Percentiles rank a stretch among this genome's conserved stretches.
Conservation (phyloP, 2,329 filamentous ascomycete species). For the Monosporascus sp. region DNA sequence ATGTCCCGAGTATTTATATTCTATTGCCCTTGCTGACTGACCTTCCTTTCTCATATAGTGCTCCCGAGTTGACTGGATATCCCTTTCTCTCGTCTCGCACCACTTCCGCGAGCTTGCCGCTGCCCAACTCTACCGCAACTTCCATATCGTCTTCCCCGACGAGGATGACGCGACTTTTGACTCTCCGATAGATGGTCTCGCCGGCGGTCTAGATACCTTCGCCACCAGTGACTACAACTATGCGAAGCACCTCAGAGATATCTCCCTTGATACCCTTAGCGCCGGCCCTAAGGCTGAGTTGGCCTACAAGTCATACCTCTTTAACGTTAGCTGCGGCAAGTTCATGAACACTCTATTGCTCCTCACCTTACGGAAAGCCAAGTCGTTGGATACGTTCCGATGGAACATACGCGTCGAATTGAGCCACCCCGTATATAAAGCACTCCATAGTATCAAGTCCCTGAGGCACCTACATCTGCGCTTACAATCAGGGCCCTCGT, state of each 20-base stretch:
- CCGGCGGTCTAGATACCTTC: constrained; percentile 55
- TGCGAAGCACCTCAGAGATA: constrained; percentile 48
- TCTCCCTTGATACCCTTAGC: constrained; percentile 51
- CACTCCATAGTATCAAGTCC: constrained; percentile 47
- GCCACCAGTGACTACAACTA: constrained; percentile 60
- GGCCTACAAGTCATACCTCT: constrained; percentile 49
- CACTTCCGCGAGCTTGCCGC: constrained; percentile 54
- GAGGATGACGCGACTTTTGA: constrained; percentile 48
- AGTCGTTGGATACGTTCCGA: constrained; percentile 50
- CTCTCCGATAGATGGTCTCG: constrained; percentile 50
- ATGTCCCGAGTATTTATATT: neutral
- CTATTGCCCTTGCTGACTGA: constrained; percentile 5
- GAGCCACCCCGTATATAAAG: constrained; percentile 50
- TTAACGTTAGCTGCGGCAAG: constrained; percentile 53
- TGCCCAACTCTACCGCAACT: constrained; percentile 52
- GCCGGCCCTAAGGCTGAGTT: constrained; percentile 47
- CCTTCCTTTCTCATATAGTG: constrained; percentile 33
- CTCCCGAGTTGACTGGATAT: constrained; percentile 47
- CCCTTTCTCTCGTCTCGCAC: constrained; percentile 52
- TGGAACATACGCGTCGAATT: constrained; percentile 63
- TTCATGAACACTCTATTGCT: constrained; percentile 58
- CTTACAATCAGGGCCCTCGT: constrained; percentile 51
- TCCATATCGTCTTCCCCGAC: constrained; percentile 57
- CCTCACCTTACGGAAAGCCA: constrained; percentile 50
- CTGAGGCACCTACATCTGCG: constrained; percentile 52